These are phyloP conservation scores for Hymenochaete sp. DNA, from an alignment of 1,284 basidiomycete species.

Conservation along the genomic window DNA sequence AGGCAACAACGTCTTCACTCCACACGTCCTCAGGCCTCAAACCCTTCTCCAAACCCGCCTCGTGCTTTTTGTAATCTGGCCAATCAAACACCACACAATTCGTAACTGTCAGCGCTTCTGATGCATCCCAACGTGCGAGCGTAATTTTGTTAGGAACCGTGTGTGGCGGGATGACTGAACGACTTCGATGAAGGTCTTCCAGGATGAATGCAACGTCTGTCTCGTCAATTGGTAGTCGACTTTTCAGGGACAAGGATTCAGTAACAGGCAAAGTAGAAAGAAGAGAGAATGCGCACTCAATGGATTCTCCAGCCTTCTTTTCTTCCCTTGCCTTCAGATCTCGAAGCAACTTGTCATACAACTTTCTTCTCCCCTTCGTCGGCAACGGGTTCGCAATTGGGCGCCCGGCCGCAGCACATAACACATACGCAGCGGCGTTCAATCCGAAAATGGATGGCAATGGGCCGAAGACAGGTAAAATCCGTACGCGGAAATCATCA, in stretches of 20 bases:
- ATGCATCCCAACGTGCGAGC: constrained; percentile 74
- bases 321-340: constrained; percentile 69
- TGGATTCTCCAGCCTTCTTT: constrained; percentile 45
- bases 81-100: constrained; percentile 80
- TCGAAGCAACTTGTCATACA: constrained; percentile 75
- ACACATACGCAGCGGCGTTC: constrained; percentile 78
- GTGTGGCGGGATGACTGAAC: constrained; percentile 71
- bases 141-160: constrained; percentile 62
- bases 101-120: constrained; percentile 51
- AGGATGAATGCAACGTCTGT: constrained; percentile 78
- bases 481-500: constrained; percentile 89
- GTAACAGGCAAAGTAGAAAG: not conserved
- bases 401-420: constrained; percentile 76
- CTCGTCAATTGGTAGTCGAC: constrained; percentile 69
- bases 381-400: constrained; percentile 76
- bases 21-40: constrained; percentile 48
- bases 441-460: constrained; percentile 85
- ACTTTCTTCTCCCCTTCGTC: constrained; percentile 75
- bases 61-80: constrained; percentile 64
- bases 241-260: constrained; percentile 27
- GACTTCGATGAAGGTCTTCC: constrained; percentile 79
- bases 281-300: constrained; percentile 35
- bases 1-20: constrained; percentile 50
- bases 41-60: constrained; percentile 40
- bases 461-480: constrained; percentile 81